phyloP scores from a whole-genome alignment of 2,329 filamentous ascomycete species.

The Diaporthe capsici region DNA sequence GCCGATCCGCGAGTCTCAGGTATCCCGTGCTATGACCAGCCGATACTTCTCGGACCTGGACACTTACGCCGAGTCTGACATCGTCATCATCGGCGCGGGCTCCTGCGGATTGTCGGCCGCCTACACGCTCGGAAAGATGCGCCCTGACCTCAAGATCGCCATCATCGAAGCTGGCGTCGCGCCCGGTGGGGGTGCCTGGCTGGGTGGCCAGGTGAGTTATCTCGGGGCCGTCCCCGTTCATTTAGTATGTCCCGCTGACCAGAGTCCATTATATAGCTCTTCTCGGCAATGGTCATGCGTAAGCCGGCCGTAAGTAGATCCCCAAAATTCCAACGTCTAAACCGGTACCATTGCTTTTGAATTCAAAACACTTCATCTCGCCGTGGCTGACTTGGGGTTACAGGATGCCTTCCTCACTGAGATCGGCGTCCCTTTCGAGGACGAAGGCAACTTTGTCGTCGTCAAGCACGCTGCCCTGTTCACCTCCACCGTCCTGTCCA shows the following conservation, averaged over 20 bases:
- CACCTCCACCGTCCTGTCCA: slow-evolving; percentile 87
- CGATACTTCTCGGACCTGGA: slow-evolving; percentile 95
- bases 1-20: slow-evolving; percentile 91
- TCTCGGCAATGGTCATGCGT: slow-evolving; percentile 95
- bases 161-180: slow-evolving; percentile 91
- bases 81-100: slow-evolving; percentile 93
- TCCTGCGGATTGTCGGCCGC: slow-evolving; percentile 89
- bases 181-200: slow-evolving; percentile 91
- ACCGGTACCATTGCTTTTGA: neutral
- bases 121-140: slow-evolving; percentile 85
- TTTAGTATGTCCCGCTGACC: neutral
- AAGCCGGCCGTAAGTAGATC: slow-evolving; percentile 74
- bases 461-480: slow-evolving; percentile 96
- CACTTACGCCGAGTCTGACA: slow-evolving; percentile 90
- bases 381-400: too few relatives aligned
- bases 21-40: slow-evolving; percentile 92
- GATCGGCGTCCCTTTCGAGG: slow-evolving; percentile 86
- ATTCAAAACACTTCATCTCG: neutral
- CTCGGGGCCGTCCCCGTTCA: too few relatives aligned
- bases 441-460: slow-evolving; percentile 89
- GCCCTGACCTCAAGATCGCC: slow-evolving; percentile 92
- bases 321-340: too few relatives aligned
- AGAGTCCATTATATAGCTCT: slow-evolving; percentile 64
- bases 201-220: slow-evolving; percentile 77
- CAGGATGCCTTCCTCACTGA: slow-evolving; percentile 83